These are phyloP conservation scores for Colletotrichum sp. DNA, from an alignment of 2,329 filamentous ascomycete genomes.

Conservation along the genomic window DNA sequence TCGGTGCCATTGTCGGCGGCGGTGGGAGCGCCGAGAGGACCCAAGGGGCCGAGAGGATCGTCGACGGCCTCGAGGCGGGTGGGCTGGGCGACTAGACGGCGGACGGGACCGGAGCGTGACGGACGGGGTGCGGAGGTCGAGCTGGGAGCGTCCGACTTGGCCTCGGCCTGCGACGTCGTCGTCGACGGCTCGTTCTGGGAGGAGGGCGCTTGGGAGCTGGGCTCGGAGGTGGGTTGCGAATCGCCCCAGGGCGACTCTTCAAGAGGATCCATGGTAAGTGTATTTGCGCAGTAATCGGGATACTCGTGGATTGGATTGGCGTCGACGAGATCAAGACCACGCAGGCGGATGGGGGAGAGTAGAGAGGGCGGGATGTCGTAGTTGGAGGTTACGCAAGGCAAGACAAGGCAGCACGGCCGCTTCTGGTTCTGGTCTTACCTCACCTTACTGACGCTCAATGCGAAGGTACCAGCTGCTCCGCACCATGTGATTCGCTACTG, in stretches of 20 bases:
- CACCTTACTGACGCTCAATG: not conserved
- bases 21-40: constrained; percentile 62
- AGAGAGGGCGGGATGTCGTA: not conserved
- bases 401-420: constrained; percentile 8
- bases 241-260: constrained; percentile 62
- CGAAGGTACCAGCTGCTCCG: constrained; percentile 2
- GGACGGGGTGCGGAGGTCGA: constrained; percentile 37
- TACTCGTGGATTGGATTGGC: not conserved
- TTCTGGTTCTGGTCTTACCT: constrained; percentile 8
- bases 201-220: constrained; percentile 35
- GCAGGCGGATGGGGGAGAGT: not conserved
- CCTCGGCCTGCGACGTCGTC: constrained; percentile 28
- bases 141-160: constrained; percentile 32
- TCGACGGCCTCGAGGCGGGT: constrained; percentile 80
- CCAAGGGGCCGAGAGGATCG: constrained; percentile 79
- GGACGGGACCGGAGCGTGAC: constrained; percentile 50
- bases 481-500: constrained; percentile 14
- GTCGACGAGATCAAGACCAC: not conserved
- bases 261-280: constrained; percentile 47
- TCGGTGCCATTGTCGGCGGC: constrained; percentile 49
- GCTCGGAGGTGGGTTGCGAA: constrained; percentile 35
- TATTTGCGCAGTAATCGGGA: not conserved
- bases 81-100: constrained; percentile 74
- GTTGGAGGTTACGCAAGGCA: constrained; percentile 7
- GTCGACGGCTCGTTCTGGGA: constrained; percentile 31